Percentiles rank a stretch among this genome's conserved stretches.
Evolutionary conservation across 2,329 filamentous ascomycete species (phyloP).

Genomic region (Volutella citrinella): DNA sequence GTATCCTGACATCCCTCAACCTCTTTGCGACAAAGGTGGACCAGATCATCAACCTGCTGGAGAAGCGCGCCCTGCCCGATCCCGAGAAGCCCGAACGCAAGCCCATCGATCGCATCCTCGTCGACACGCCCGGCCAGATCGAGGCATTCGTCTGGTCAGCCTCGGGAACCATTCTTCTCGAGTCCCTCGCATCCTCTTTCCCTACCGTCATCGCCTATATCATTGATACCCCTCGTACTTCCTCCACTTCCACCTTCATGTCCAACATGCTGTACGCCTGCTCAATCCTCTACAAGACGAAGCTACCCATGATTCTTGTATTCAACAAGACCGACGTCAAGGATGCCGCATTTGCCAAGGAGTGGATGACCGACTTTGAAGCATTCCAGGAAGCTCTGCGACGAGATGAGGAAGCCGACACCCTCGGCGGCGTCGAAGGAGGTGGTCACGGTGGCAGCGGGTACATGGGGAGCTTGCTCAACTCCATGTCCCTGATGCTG

Average conservation of each 20-base stretch:
- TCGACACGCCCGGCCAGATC: conserved; percentile 96
- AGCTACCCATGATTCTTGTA: conserved; percentile 95
- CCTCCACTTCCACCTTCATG: conserved; percentile 97
- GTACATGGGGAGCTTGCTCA: conserved; percentile 93
- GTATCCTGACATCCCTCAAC: conserved; percentile 92
- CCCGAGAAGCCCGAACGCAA: conserved; percentile 57
- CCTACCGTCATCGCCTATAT: conserved; percentile 97
- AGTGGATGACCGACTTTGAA: conserved; percentile 99
- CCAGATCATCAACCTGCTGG: conserved; percentile 83
- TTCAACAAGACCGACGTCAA: conserved; percentile 99
- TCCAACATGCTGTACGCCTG: conserved; percentile 99
- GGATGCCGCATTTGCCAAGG: conserved; percentile 84
- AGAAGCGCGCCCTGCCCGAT: conserved; percentile 76
- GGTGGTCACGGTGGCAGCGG: conserved; percentile 72
- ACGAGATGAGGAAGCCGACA: conserved; percentile 74
- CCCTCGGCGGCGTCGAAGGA: conserved; percentile 70
- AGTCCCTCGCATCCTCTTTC: conserved; percentile 88
- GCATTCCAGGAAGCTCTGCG: conserved; percentile 85
- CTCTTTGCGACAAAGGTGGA: conserved; percentile 98
- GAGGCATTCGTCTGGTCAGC: conserved; percentile 99
- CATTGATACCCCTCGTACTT: conserved; percentile 92
- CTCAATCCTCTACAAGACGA: conserved; percentile 98
- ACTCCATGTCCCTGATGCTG: conserved; percentile 96
- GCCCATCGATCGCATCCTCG: conserved; percentile 77
- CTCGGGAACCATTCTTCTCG: conserved; percentile 88